A percentile compares a stretch with the other conserved stretches of the same genome.
Evolutionary conservation across 2,329 filamentous ascomycete genomes (phyloP).

Genomic region (Alternaria brassicae): DNA sequence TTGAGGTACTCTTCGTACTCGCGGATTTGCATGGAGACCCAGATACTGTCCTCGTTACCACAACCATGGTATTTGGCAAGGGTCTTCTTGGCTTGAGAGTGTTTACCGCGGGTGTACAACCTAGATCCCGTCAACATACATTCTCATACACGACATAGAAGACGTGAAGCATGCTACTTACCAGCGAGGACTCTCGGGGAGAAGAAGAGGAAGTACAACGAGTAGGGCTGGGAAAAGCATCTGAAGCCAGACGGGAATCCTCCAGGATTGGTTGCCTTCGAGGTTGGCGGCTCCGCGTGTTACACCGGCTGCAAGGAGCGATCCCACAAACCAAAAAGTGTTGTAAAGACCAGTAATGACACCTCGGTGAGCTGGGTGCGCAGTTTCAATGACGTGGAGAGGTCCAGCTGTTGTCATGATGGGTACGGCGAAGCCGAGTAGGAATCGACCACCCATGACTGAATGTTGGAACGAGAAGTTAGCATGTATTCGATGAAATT

Average conservation of each 20-base stretch:
- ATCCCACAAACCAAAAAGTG: conserved; percentile 55
- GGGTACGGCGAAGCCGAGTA: conserved; percentile 66
- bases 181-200: conserved; percentile 59
- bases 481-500: background rate
- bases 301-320: conserved; percentile 37
- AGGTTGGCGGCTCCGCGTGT: conserved; percentile 32
- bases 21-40: conserved; percentile 41
- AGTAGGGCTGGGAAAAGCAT: conserved; percentile 49
- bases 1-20: conserved; percentile 60
- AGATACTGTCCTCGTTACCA: conserved; percentile 49
- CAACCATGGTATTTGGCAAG: conserved; percentile 63
- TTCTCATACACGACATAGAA: background rate
- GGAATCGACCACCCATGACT: conserved; percentile 63
- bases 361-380: conserved; percentile 66
- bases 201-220: conserved; percentile 56
- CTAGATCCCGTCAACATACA: conserved; percentile 50
- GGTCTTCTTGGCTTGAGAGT: conserved; percentile 61
- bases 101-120: conserved; percentile 61
- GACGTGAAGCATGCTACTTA: background rate
- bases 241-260: conserved; percentile 37
- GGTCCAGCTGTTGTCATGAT: conserved; percentile 65
- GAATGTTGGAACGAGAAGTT: background rate
- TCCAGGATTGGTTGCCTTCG: conserved; percentile 28
- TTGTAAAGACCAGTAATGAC: conserved; percentile 54
- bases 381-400: conserved; percentile 66